Base-by-base conservation (phyloP, 306 rosid genomes). In the Fragaria ananassa region DNA sequence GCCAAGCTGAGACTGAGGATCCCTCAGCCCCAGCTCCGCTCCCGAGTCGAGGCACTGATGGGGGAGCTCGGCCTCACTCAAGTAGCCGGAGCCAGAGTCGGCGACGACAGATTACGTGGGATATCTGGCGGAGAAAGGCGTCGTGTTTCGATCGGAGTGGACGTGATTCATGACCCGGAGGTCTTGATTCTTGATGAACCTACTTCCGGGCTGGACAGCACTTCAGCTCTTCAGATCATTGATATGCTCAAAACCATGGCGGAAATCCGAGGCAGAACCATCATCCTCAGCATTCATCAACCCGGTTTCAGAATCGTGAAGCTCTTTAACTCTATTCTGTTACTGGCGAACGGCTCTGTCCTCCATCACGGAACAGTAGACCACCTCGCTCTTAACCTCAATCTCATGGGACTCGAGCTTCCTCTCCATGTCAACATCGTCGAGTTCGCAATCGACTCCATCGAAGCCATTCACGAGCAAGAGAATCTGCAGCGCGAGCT, bases 151-250 rank as follows among this genome's bases (percentile, higher is more conserved):
- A 95, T 92, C 29, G 98, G 98, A 34, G 97, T 92, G 25, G 98
- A 95, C 66, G 95, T 95, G 63, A 88, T 95, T 45, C 98, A 95
- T 74, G 93, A 95, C 70, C 98, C 98, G 0, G 86, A 85, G 76
- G 96, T 95, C 56, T 64, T 92, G 62, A 86, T 95, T 73, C 89
- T 95, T 45, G 98, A 95, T 65, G 98, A 95, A 53, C 98, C 98
- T 35, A 95, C 98, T 81, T 95, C 98, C 8, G 98, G 98, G 3
- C 96, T 95, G 41, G 98, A 95, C 76, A 95, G 98, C 57, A 87
- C 89, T 14, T 90, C 96, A 0, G 98, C 98, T 1, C 83, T 92
- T 51, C 98, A 95, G 82, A 92, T 92, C 39, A 87, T 90, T 66
- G 93, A 90, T 57, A 87, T 95, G 97, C 87, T 95, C 9, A 92